Evolutionary conservation across 83 land plant genomes (phyloP), one percentile per base, ranked within the genome.

Genomic region (Picea abies): DNA sequence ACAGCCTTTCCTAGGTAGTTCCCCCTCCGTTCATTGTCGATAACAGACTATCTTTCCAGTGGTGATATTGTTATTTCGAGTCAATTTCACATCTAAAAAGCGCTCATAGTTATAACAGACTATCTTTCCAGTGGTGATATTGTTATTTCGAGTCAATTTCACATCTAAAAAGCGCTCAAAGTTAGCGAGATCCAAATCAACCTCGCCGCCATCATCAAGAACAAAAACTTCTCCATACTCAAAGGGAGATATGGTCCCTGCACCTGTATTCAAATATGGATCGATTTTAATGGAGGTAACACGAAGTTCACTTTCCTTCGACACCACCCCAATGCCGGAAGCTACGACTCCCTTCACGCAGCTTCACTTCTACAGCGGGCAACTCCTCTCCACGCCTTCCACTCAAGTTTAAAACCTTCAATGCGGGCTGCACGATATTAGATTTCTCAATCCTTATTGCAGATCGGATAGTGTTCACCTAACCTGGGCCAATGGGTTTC

Each of bases 61-160:
- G n/a, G n/a, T n/a, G n/a, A n/a, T n/a, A n/a, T n/a, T n/a, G n/a
- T n/a, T n/a, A n/a, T n/a, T n/a, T n/a, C n/a, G n/a, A n/a, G n/a
- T n/a, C n/a, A n/a, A n/a, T n/a, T n/a, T n/a, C n/a, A n/a, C n/a
- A n/a, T n/a, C n/a, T n/a, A n/a, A n/a, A n/a, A n/a, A n/a, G n/a
- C n/a, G n/a, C n/a, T n/a, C n/a, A n/a, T n/a, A n/a, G n/a, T n/a
- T n/a, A n/a, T n/a, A n/a, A n/a, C n/a, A n/a, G n/a, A n/a, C n/a
- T n/a, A n/a, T n/a, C n/a, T 95, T 95, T 68, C 97, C 97, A 5
- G 97, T 95, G 41, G 97, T 95, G 22, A 95, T 95, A 79, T 95
- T 95, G 85, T 95, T 95, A 20, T 95, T 89, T 80, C 78, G 86
- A 5, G 97, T 95, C 52, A 95, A 87, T 25, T 89, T 95, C 67